A percentile compares a stretch with the other conserved stretches of the same genome.
Evolutionary conservation across 2,329 filamentous ascomycete genomes (phyloP).

Genomic region (Clonostachys solani): DNA sequence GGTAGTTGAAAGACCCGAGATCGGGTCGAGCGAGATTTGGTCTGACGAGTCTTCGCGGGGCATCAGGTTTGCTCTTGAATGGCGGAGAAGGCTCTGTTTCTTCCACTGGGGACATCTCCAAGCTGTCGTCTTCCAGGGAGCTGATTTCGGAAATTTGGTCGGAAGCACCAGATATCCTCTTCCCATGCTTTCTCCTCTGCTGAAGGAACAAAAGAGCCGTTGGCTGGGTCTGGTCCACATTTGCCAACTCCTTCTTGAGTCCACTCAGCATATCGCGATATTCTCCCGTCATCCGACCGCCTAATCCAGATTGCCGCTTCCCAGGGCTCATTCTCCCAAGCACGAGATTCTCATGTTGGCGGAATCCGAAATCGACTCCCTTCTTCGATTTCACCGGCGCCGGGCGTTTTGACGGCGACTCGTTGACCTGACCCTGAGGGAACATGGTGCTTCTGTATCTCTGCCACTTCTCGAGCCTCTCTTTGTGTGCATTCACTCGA

Average conservation of each 20-base stretch:
- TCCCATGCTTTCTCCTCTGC: not conserved
- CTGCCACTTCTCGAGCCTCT: constrained; percentile 70
- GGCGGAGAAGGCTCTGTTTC: too few species aligned
- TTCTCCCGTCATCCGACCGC: constrained; percentile 23
- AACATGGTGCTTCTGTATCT: constrained; percentile 53
- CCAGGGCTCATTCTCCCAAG: constrained; percentile 25
- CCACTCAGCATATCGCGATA: constrained; percentile 37
- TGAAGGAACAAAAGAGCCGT: constrained; percentile 12
- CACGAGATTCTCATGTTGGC: constrained; percentile 43
- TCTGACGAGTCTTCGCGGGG: constrained; percentile 4
- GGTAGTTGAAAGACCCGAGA: not conserved
- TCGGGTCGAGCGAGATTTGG: constrained; percentile 13
- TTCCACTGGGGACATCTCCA: too few species aligned
- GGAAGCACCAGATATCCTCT: not conserved
- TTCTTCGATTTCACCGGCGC: constrained; percentile 19
- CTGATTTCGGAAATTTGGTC: constrained; percentile 40
- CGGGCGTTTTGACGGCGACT: constrained; percentile 12
- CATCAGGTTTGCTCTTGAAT: too few species aligned
- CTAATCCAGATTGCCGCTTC: constrained; percentile 9
- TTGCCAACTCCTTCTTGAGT: constrained; percentile 34
- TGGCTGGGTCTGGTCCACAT: constrained; percentile 12
- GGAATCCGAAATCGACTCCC: constrained; percentile 51
- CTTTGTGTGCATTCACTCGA: constrained; percentile 62
- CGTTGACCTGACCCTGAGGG: constrained; percentile 3
- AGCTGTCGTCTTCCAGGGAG: constrained; percentile 39